phyloP scores from a whole-genome alignment of 768 basidiomycete genomes.

The Pulveroboletus sp. region DNA sequence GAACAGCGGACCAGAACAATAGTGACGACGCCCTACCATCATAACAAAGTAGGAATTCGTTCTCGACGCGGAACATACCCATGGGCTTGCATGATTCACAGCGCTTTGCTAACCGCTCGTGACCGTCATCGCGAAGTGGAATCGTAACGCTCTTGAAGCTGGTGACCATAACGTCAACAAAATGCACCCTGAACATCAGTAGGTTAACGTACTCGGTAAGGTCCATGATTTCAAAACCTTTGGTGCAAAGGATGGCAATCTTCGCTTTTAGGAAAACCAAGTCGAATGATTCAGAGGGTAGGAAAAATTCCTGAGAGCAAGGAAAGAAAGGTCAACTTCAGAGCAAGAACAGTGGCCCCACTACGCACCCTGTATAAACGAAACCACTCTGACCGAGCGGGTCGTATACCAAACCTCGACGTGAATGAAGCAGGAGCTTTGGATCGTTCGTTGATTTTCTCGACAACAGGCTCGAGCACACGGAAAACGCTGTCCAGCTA shows the following conservation, averaged over 20 bases:
- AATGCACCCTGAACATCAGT: background rate
- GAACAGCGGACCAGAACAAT: background rate
- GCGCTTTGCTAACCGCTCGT: slow-evolving; percentile 69
- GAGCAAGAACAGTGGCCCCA: background rate
- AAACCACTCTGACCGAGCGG: slow-evolving; percentile 91
- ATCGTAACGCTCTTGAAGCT: slow-evolving; percentile 89
- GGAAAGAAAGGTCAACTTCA: background rate
- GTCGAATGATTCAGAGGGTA: slow-evolving; percentile 87
- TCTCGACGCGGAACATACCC: slow-evolving; percentile 87
- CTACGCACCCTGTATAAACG: slow-evolving; percentile 67
- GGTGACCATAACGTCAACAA: background rate
- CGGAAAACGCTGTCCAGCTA: slow-evolving; percentile 90
- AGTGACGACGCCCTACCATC: slow-evolving; percentile 51
- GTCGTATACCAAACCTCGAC: slow-evolving; percentile 71
- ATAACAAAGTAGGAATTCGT: slow-evolving; percentile 87
- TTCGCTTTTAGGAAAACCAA: slow-evolving; percentile 90
- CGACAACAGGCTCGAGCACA: slow-evolving; percentile 93
- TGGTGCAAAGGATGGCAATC: slow-evolving; percentile 88
- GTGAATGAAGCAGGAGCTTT: slow-evolving; percentile 68
- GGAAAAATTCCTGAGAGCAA: slow-evolving; percentile 69
- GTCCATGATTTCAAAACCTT: slow-evolving; percentile 98
- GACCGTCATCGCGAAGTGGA: slow-evolving; percentile 71
- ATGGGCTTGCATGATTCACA: slow-evolving; percentile 79
- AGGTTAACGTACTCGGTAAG: slow-evolving; percentile 66
- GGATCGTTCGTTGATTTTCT: slow-evolving; percentile 76